Evolutionary conservation across 768 basidiomycete species (phyloP), one percentile per base, ranked within the genome.

Genomic region (Mycena pura): DNA sequence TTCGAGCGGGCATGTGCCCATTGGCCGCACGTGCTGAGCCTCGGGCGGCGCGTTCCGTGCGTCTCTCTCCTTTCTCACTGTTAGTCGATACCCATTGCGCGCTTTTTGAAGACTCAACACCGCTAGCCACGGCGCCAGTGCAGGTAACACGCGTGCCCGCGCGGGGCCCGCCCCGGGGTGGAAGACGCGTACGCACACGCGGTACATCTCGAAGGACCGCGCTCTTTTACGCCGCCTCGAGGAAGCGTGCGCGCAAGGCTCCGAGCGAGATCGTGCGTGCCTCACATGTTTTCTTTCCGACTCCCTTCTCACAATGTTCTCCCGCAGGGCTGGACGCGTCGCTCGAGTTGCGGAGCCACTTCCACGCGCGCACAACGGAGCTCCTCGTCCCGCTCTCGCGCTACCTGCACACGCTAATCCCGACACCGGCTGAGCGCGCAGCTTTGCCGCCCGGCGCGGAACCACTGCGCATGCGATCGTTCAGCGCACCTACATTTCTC

Each of bases 311-410:
- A 29, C 21, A 14, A 49, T n/a, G 25, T 40, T 41, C 41, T 13
- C 43, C 21, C 34, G 19, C 68, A 92, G 90, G 80, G 67, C 74
- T 88, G 8, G 82, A 84, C 38, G 85, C 85, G 27, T 93, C 84
- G 52, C 84, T 86, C 51, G 82, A 77, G 53, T 79, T 96, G 13
- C 87, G 93, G 22, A 80, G 86, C 44, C 94, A 98, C 70, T 94
- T 99, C 72, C 87, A 87, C 52, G 85, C 90, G 38, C 84, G 96
- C 43, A 94, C 96, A 1, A 91, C 90, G 19, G 89, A 89, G 53
- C 81, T 99, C 62, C 84, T 98, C 21, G 89, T 92, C 3, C 96
- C 96, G 0, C 82, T 99, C 5, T 89, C 96, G 67, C 86, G 96
- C 65, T 98, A 98, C 78, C 87, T 98, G 39, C 90, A 92, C 60